phyloP scores from a whole-genome alignment of 116 monocot species.

The Iris pallida region DNA sequence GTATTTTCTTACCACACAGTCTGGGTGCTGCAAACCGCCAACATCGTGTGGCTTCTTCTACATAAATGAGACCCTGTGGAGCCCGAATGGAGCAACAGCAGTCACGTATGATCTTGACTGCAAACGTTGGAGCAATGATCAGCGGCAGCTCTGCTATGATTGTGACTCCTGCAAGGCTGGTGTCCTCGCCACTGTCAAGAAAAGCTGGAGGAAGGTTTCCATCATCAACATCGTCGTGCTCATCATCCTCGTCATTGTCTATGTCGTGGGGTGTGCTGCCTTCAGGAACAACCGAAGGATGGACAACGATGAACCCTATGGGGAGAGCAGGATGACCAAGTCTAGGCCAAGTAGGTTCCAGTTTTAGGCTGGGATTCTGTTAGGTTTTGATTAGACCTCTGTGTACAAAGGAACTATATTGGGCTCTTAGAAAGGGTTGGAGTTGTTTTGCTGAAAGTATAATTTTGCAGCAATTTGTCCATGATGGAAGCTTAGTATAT shows the following conservation, averaged over 20 bases:
- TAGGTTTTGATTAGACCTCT: background rate
- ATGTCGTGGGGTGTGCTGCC: constrained; percentile 31
- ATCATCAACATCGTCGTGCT: constrained; percentile 37
- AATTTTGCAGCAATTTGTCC: no score
- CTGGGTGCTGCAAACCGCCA: constrained; percentile 55
- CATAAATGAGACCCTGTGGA: constrained; percentile 35
- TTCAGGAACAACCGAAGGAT: constrained; percentile 32
- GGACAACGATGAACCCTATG: constrained; percentile 40
- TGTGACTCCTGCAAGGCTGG: constrained; percentile 47
- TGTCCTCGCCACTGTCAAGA: constrained; percentile 27
- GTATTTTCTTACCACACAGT: constrained; percentile 16
- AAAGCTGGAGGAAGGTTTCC: constrained; percentile 36
- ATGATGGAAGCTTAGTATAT: no score
- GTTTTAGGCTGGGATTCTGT: constrained; percentile 11
- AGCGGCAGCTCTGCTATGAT: constrained; percentile 25
- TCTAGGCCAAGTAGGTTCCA: constrained; percentile 32
- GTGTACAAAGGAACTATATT: no score
- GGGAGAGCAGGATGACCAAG: constrained; percentile 34
- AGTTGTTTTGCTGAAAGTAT: no score
- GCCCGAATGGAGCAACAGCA: background rate
- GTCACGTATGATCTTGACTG: constrained; percentile 22
- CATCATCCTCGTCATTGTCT: constrained; percentile 36
- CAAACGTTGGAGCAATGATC: constrained; percentile 35
- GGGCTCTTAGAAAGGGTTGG: no score
- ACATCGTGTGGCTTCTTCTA: constrained; percentile 33